A percentile compares a stretch with the other conserved stretches of the same genome.
These are phyloP conservation scores for Salisapilia sapeloensis DNA, from an alignment of 352 stramenopile genomes.

Conservation along the genomic window DNA sequence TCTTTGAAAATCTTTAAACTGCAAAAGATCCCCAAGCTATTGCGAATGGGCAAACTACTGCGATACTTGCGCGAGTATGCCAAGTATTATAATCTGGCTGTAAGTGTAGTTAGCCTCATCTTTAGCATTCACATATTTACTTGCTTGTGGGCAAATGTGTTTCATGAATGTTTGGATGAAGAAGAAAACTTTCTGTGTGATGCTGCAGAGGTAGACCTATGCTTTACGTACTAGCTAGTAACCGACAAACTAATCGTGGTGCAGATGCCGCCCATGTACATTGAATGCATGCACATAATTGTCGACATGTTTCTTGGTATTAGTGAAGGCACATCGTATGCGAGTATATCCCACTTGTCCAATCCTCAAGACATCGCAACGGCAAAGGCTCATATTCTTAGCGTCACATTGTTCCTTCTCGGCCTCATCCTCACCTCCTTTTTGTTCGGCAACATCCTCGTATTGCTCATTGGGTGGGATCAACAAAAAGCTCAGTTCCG, in stretches of 20 bases:
- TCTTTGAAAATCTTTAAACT: conserved; percentile 74
- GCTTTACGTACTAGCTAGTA: conserved; percentile 1
- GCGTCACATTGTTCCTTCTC: conserved; percentile 48
- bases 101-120: conserved; percentile 45
- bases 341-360: conserved; percentile 26
- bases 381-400: conserved; percentile 41
- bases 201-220: conserved; percentile 13
- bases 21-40: conserved; percentile 71
- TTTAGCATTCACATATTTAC: conserved; percentile 56
- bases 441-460: conserved; percentile 67
- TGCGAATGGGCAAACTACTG: conserved; percentile 50
- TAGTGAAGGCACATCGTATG: conserved; percentile 35
- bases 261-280: conserved; percentile 41
- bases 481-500: conserved; percentile 62
- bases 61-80: conserved; percentile 70
- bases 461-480: conserved; percentile 66
- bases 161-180: conserved; percentile 35
- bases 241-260: neutral
- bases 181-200: conserved; percentile 13
- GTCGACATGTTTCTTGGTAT: conserved; percentile 74
- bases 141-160: conserved; percentile 52
- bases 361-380: conserved; percentile 20
- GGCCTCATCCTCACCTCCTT: conserved; percentile 50
- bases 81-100: conserved; percentile 70
- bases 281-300: conserved; percentile 55